Percentiles rank a stretch among this genome's conserved stretches.
These are phyloP conservation scores for Cutaneotrichosporon dermatis DNA, from an alignment of 1,284 basidiomycete species.

Conservation along the genomic window DNA sequence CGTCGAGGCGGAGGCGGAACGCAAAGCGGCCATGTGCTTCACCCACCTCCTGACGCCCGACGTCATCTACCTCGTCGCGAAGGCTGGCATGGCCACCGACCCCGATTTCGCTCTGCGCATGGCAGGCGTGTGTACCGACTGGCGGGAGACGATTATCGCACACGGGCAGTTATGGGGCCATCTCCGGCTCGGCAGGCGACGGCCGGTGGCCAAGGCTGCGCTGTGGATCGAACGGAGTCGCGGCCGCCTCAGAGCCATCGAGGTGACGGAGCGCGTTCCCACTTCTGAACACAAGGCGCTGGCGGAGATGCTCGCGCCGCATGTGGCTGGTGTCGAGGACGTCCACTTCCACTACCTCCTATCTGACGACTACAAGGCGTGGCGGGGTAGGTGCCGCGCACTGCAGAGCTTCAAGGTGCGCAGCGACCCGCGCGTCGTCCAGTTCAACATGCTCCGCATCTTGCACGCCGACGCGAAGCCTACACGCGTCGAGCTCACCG, in stretches of 20 bases:
- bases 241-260: constrained; percentile 3
- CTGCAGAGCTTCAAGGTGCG: background rate
- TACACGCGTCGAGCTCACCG: too few relatives aligned
- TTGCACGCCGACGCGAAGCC: background rate
- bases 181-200: constrained; percentile 22
- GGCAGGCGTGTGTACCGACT: constrained; percentile 28
- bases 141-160: constrained; percentile 25
- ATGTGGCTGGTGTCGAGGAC: constrained; percentile 1
- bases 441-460: background rate
- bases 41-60: constrained; percentile 29
- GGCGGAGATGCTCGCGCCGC: background rate
- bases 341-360: background rate
- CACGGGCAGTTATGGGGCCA: constrained; percentile 25
- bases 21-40: constrained; percentile 23
- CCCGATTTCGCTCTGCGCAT: constrained; percentile 25
- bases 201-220: constrained; percentile 18
- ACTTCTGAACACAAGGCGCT: background rate
- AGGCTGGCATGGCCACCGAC: constrained; percentile 22
- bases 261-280: background rate
- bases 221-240: constrained; percentile 22
- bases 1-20: background rate
- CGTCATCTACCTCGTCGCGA: constrained; percentile 29
- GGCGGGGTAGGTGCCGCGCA: background rate
- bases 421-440: background rate
- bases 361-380: background rate